Percentiles rank a stretch among this genome's conserved stretches.
Evolutionary conservation across 2,329 filamentous ascomycete species (phyloP).

Genomic region (Ramularia collo-cygni): DNA sequence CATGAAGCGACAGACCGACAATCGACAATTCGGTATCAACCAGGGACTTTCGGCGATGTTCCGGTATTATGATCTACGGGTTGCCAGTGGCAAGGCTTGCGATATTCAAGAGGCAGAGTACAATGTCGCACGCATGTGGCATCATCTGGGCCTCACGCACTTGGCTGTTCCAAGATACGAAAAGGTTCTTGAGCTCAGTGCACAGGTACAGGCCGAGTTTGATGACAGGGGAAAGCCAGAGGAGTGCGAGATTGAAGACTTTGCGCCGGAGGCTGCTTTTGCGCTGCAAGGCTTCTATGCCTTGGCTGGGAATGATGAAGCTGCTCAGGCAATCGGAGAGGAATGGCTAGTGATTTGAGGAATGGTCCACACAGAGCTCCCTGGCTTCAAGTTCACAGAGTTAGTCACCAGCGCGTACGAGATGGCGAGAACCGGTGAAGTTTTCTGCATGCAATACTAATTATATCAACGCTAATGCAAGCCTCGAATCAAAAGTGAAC

Average conservation of each 20-base stretch:
- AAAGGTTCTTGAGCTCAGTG: constrained; percentile 46
- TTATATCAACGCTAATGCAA: not conserved
- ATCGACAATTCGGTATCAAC: constrained; percentile 77
- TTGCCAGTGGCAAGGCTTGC: constrained; percentile 31
- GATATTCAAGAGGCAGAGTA: constrained; percentile 71
- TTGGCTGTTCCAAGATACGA: constrained; percentile 69
- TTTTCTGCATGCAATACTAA: not conserved
- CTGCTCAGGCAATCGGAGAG: constrained; percentile 55
- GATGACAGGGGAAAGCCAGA: constrained; percentile 30
- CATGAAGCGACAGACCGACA: constrained; percentile 82
- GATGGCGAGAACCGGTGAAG: not conserved
- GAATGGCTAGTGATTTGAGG: constrained; percentile 44
- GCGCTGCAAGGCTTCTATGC: constrained; percentile 63
- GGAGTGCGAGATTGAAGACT: constrained; percentile 44
- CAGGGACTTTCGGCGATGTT: constrained; percentile 79
- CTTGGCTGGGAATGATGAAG: constrained; percentile 54
- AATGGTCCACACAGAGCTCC: not conserved
- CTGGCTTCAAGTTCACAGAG: not conserved
- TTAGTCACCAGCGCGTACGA: not conserved
- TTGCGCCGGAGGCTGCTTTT: constrained; percentile 65
- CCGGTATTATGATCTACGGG: constrained; percentile 60
- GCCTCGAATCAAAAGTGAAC: not conserved
- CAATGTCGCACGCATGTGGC: constrained; percentile 71
- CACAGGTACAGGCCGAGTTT: constrained; percentile 35
- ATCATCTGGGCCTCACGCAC: constrained; percentile 65